These are phyloP conservation scores for Talaromyces stipitatus DNA, from an alignment of 495 filamentous ascomycete genomes.

Conservation along the genomic window DNA sequence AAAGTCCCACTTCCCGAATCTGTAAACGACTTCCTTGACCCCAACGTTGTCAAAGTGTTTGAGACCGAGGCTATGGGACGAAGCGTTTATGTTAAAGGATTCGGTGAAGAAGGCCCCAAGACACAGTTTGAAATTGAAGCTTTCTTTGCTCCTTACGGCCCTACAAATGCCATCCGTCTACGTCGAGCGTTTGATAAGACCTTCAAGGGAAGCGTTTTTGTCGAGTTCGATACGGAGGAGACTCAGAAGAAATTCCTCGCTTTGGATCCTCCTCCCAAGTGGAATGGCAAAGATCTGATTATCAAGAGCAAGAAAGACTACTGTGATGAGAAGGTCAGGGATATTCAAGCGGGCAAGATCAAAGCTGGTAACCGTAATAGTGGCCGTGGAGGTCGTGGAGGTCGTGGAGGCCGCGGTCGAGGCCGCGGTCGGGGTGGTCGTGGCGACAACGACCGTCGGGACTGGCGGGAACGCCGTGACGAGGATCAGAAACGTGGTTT, in stretches of 20 bases:
- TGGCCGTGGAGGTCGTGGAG: slow-evolving; percentile 15
- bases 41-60: slow-evolving; percentile 42
- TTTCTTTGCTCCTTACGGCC: slow-evolving; percentile 79
- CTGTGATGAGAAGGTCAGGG: slow-evolving; percentile 63
- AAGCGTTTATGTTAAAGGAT: slow-evolving; percentile 80
- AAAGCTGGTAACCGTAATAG: slow-evolving; percentile 39
- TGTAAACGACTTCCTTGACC: slow-evolving; percentile 29
- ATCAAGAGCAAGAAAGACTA: slow-evolving; percentile 89
- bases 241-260: slow-evolving; percentile 68
- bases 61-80: slow-evolving; percentile 52
- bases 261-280: slow-evolving; percentile 73
- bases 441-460: slow-evolving; percentile 40
- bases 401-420: slow-evolving; percentile 18
- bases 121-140: slow-evolving; percentile 89
- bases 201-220: slow-evolving; percentile 94
- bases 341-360: slow-evolving; percentile 67
- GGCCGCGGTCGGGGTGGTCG: slow-evolving; percentile 24
- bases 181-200: slow-evolving; percentile 59
- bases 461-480: slow-evolving; percentile 62
- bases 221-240: slow-evolving; percentile 76
- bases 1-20: slow-evolving; percentile 54
- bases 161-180: slow-evolving; percentile 76
- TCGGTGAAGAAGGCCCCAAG: slow-evolving; percentile 65
- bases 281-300: slow-evolving; percentile 60
- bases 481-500: slow-evolving; percentile 60